Percentiles rank a stretch among this genome's conserved stretches.
Evolutionary conservation across 129 eudicot genomes (phyloP).

Genomic region (Ambrosia artemisiifolia): DNA sequence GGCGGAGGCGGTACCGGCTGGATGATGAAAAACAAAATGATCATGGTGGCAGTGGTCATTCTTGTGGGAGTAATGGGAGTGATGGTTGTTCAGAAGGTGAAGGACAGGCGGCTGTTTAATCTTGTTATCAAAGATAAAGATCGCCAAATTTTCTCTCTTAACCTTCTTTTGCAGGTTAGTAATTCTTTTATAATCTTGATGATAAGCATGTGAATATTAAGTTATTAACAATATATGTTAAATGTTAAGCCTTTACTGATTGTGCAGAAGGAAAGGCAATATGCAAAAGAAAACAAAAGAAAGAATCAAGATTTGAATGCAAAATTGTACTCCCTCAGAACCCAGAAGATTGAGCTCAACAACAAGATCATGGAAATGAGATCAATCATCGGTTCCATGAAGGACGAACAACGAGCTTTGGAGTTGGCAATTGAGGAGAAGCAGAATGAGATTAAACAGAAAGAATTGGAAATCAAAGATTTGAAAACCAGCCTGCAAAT

Average conservation of each 20-base stretch:
- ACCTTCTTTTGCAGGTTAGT: slow-evolving; percentile 65
- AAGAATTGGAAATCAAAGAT: slow-evolving; percentile 50
- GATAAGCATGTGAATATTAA: no score
- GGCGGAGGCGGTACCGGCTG: slow-evolving; percentile 24
- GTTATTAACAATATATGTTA: no score
- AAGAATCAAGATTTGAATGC: slow-evolving; percentile 62
- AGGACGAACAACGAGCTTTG: slow-evolving; percentile 51
- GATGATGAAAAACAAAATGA: slow-evolving; percentile 18
- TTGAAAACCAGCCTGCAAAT: slow-evolving; percentile 27
- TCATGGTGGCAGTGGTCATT: slow-evolving; percentile 33
- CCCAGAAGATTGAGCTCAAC: slow-evolving; percentile 55
- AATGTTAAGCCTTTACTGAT: not conserved
- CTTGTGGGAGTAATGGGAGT: slow-evolving; percentile 48
- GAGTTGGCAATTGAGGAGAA: slow-evolving; percentile 54
- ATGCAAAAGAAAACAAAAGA: slow-evolving; percentile 46
- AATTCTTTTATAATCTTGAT: no score
- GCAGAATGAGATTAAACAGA: slow-evolving; percentile 48
- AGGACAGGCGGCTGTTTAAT: slow-evolving; percentile 48
- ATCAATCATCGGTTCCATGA: slow-evolving; percentile 63
- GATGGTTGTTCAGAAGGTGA: slow-evolving; percentile 53
- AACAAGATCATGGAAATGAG: slow-evolving; percentile 52
- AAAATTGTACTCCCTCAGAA: slow-evolving; percentile 50
- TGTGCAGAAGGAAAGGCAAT: slow-evolving; percentile 66
- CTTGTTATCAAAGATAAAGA: slow-evolving; percentile 69
- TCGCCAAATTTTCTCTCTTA: slow-evolving; percentile 55